phyloP scores from a whole-genome alignment of 2,329 filamentous ascomycete species.

The Chaetomiaceae sp. region DNA sequence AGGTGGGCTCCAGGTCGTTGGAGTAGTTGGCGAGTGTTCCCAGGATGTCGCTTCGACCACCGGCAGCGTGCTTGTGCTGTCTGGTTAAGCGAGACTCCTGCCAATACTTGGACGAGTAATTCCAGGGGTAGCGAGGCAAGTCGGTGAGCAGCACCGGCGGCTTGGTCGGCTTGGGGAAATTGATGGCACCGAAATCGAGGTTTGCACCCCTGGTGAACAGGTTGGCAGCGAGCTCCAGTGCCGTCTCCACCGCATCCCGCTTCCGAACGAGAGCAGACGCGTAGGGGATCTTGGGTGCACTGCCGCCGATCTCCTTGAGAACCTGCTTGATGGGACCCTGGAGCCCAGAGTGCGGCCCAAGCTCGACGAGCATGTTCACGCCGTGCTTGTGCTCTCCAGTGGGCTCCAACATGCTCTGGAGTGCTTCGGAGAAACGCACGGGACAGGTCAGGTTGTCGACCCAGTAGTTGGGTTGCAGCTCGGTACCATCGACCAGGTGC shows the following conservation, averaged over 20 bases:
- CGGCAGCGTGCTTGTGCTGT: conserved; percentile 36
- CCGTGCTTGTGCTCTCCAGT: conserved; percentile 32
- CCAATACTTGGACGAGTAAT: conserved; percentile 42
- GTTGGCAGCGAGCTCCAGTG: conserved; percentile 38
- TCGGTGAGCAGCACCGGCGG: conserved; percentile 35
- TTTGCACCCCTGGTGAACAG: conserved; percentile 41
- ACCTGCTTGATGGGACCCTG: conserved; percentile 47
- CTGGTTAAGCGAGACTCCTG: conserved; percentile 40
- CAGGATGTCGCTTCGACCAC: conserved; percentile 40
- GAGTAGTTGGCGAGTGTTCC: conserved; percentile 40
- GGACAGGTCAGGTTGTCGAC: conserved; percentile 35
- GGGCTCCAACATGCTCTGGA: conserved; percentile 35
- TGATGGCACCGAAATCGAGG: conserved; percentile 41
- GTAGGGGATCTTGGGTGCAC: conserved; percentile 39
- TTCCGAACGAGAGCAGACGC: conserved; percentile 44
- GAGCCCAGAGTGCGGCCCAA: conserved; percentile 45
- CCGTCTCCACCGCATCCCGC: conserved; percentile 40
- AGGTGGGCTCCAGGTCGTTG: conserved; percentile 40
- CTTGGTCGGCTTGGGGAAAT: conserved; percentile 36
- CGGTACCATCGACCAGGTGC: conserved; percentile 32
- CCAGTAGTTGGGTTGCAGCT: conserved; percentile 32
- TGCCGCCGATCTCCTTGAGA: conserved; percentile 37
- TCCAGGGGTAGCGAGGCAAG: conserved; percentile 44
- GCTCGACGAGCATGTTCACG: conserved; percentile 41
- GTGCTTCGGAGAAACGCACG: conserved; percentile 35